These are phyloP conservation scores for Tetradesmus obliquus DNA, from an alignment of 139 green algal genomes.

Conservation along the genomic window DNA sequence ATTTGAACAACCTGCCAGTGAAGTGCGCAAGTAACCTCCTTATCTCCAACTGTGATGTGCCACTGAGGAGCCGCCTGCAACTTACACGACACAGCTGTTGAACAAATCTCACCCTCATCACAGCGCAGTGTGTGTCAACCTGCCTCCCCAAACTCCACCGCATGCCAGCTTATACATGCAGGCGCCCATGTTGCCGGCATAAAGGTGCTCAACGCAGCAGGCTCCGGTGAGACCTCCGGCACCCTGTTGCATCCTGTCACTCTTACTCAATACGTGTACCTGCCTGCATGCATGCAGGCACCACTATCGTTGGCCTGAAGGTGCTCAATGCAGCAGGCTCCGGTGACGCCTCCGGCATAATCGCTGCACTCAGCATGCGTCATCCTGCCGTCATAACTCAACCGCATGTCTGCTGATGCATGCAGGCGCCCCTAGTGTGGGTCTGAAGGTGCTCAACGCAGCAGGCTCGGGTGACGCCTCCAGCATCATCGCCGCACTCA, in stretches of 20 bases:
- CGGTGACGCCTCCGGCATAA: background rate
- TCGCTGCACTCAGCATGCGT: background rate
- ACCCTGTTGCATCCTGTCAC: too few relatives aligned
- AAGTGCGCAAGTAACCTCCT: too few relatives aligned
- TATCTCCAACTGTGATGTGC: too few relatives aligned
- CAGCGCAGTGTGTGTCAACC: too few relatives aligned
- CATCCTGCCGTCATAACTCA: too few relatives aligned
- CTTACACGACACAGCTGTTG: too few relatives aligned
- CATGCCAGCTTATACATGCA: too few relatives aligned
- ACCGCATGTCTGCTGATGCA: background rate
- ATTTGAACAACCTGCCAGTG: too few relatives aligned
- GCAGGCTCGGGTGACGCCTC: background rate
- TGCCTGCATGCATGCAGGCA: background rate
- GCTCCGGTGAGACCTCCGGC: background rate
- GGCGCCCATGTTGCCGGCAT: background rate
- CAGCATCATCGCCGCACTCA: background rate
- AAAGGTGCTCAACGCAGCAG: background rate
- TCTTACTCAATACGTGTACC: too few relatives aligned
- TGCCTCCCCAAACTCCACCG: too few relatives aligned
- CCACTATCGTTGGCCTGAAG: slow-evolving; percentile 2
- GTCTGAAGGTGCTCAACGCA: background rate
- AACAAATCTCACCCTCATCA: too few relatives aligned
- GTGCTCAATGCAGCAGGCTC: background rate
- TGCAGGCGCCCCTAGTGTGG: background rate
- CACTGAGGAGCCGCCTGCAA: too few relatives aligned